Evolutionary conservation across 257 asterid species (phyloP), one percentile per base, ranked within the genome.

Genomic region (Gardenia jasminoides): DNA sequence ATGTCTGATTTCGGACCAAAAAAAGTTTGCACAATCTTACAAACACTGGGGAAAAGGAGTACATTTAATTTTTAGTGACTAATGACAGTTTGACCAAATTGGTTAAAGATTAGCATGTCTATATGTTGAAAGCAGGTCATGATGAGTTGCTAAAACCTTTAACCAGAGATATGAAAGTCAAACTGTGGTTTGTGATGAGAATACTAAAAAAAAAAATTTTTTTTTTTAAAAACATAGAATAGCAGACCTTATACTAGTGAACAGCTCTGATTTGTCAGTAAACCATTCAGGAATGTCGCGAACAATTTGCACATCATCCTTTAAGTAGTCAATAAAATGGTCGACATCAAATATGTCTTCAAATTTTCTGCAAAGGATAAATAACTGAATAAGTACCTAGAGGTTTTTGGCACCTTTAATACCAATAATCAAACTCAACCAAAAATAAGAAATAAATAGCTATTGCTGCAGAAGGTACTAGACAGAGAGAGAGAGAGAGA

Each of bases 251-350:
- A 93, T 96, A 84, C 99, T 93, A 50, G 90, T 83, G 90, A 93
- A 96, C 81, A 96, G 88, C 89, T 96, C 99, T 70, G 97, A 78
- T 87, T 90, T 96, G 88, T 96, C 98, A n/a, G 99, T 92, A 88
- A 96, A 96, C 99, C 99, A 96, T 43, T 90, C 93, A 12, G 99
- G 99, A 71, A 96, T 91, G 86, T 96, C 98, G 26, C 93, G 97
- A 79, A 96, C 97, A 31, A 96, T 96, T 77, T 80, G 92, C 72
- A 96, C 97, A 80, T 93, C 99, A 80, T 92, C 87, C 89, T 88
- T 93, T 86, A 96, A 90, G 85, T 93, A 96, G 85, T 93, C 94
- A 82, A 93, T 89, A 84, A 96, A 96, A 84, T 96, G 99, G 85
- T 92, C 97, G 19, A 96, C 99, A 80, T 93, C 98, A 79, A 96